phyloP scores from a whole-genome alignment of 176 grass and related monocot genomes.

The Aegilops speltoides region DNA sequence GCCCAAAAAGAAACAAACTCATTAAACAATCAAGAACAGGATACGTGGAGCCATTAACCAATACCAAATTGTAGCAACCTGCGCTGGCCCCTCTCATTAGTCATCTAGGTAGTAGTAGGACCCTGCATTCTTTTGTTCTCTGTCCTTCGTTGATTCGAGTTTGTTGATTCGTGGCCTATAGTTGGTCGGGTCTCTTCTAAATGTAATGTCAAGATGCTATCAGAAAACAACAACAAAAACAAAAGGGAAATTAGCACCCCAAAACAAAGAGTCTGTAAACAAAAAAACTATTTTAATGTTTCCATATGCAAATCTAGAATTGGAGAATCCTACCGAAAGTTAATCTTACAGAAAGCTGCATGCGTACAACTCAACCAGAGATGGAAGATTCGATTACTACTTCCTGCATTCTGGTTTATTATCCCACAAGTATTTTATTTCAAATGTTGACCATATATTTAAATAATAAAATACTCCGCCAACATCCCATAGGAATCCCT shows the following conservation, averaged over 20 bases:
- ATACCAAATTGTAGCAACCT: constrained; percentile 6
- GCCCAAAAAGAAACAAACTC: not conserved
- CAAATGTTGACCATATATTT: not conserved
- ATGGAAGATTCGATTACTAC: not conserved
- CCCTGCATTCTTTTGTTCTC: constrained; percentile 26
- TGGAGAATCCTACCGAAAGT: not conserved
- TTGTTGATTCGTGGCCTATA: constrained; percentile 20
- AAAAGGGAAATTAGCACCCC: not conserved
- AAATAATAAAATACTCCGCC: not conserved
- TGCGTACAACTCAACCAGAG: not conserved
- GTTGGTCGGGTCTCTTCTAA: constrained; percentile 14
- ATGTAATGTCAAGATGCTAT: constrained; percentile 22
- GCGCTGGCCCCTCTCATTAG: not conserved
- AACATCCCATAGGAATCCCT: too few species aligned
- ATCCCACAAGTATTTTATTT: not conserved
- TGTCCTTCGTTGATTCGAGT: constrained; percentile 18
- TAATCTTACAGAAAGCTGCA: not conserved
- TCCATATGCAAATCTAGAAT: not conserved
- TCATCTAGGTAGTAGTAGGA: constrained; percentile 22
- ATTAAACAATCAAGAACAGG: not conserved
- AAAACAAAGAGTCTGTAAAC: not conserved
- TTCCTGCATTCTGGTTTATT: not conserved
- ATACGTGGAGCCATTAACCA: not conserved
- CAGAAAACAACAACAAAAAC: not conserved
- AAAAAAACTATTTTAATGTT: not conserved